Evolutionary conservation across 345 rosid genomes (phyloP).

Genomic region (Odontarrhena argentea): DNA sequence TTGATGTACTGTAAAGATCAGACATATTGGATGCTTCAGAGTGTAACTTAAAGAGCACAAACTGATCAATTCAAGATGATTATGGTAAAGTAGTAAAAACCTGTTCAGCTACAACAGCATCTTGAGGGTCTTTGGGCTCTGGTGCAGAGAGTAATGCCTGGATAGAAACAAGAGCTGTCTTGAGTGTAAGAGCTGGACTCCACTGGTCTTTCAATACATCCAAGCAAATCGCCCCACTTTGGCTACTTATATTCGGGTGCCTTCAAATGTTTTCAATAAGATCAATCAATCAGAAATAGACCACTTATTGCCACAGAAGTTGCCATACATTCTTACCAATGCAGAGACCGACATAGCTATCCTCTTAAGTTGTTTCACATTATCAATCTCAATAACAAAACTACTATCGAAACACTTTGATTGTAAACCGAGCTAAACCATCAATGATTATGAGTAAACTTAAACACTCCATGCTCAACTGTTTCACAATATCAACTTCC

Average conservation of each 20-base stretch:
- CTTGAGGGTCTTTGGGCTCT: slow-evolving; percentile 97
- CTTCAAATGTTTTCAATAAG: slow-evolving; percentile 35
- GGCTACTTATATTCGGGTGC: slow-evolving; percentile 99
- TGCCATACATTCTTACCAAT: background rate
- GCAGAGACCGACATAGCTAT: background rate
- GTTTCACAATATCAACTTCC: background rate
- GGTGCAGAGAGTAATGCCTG: slow-evolving; percentile 97
- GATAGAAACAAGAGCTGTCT: slow-evolving; percentile 95
- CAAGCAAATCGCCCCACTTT: slow-evolving; percentile 97
- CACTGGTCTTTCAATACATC: slow-evolving; percentile 98
- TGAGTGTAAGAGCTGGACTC: slow-evolving; percentile 99
- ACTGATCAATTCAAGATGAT: background rate
- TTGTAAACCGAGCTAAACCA: no score
- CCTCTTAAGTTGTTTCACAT: no score
- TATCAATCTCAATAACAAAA: no score
- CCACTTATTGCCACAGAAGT: background rate
- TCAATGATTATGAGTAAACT: no score
- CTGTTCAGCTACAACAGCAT: slow-evolving; percentile 99
- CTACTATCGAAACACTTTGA: no score
- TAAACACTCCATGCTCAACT: no score
- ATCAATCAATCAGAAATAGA: background rate
- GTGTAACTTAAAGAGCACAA: background rate
- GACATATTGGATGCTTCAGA: background rate
- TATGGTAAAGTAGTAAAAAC: slow-evolving; percentile 38
- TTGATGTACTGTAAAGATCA: slow-evolving; percentile 67